These are phyloP conservation scores for Rosa persica DNA, from an alignment of 306 rosid species.

Conservation along the genomic window DNA sequence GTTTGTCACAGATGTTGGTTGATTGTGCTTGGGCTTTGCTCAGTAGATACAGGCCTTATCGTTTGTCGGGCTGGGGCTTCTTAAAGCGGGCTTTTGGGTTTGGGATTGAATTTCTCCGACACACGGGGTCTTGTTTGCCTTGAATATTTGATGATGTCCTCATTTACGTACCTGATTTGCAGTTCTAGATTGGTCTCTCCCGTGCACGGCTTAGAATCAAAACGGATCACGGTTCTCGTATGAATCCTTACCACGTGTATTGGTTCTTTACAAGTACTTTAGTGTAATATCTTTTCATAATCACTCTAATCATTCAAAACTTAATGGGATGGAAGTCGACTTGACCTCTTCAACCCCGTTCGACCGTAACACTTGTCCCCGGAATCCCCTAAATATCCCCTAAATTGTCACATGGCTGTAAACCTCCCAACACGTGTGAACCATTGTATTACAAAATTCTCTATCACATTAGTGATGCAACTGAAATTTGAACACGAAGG, in stretches of 20 bases:
- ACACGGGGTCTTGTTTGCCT: too few relatives aligned
- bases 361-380: constrained; percentile 2
- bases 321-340: neutral
- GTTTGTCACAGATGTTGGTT: neutral
- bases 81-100: too few relatives aligned
- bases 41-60: neutral
- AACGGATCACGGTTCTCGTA: neutral
- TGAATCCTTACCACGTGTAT: neutral
- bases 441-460: neutral
- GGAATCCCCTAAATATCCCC: too few relatives aligned
- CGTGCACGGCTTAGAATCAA: neutral
- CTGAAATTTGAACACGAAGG: too few relatives aligned
- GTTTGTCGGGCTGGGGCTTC: too few relatives aligned
- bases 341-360: neutral
- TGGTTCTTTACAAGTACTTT: too few relatives aligned
- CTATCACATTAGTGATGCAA: neutral
- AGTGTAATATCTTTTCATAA: too few relatives aligned
- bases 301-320: too few relatives aligned
- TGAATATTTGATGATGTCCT: neutral
- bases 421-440: neutral
- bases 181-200: neutral
- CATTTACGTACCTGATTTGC: neutral
- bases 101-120: too few relatives aligned
- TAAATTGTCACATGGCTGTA: neutral
- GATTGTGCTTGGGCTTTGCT: neutral